Percentiles rank a stretch among this genome's conserved stretches.
These are phyloP conservation scores for Colletotrichum kahawae DNA, from an alignment of 2,329 filamentous ascomycete species.

Conservation along the genomic window DNA sequence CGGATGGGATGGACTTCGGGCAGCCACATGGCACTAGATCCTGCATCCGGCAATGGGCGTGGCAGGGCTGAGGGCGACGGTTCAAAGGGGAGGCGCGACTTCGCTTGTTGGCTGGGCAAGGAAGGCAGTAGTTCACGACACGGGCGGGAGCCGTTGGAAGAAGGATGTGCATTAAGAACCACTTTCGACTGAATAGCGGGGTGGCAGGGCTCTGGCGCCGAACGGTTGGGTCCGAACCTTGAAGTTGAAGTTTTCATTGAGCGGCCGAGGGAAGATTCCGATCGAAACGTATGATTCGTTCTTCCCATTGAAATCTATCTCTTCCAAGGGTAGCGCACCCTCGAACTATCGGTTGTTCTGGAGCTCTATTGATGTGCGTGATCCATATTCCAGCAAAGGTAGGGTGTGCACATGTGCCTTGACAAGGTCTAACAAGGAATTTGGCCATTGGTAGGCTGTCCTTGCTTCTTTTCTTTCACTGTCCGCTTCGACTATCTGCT, in stretches of 20 bases:
- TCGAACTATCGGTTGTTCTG: neutral
- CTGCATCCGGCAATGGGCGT: neutral
- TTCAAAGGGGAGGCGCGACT: neutral
- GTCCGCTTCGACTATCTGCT: neutral
- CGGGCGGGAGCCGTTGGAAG: neutral
- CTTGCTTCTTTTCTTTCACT: neutral
- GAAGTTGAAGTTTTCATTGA: neutral
- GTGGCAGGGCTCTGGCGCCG: neutral
- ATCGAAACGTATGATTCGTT: neutral
- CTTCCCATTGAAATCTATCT: neutral
- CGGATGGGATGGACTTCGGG: neutral
- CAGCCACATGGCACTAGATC: slow-evolving; percentile 4
- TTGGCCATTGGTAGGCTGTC: neutral
- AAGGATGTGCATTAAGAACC: neutral
- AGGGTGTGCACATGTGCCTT: neutral
- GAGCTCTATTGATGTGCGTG: neutral
- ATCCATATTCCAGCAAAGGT: neutral
- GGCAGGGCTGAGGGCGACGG: neutral
- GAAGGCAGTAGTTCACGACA: neutral
- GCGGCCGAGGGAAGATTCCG: neutral
- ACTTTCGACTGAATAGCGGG: neutral
- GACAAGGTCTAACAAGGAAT: neutral
- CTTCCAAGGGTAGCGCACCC: neutral
- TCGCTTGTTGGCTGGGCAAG: neutral
- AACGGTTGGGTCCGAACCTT: neutral